Conservation (phyloP, 1,284 basidiomycete species). For the Pseudozyma thailandica region DNA sequence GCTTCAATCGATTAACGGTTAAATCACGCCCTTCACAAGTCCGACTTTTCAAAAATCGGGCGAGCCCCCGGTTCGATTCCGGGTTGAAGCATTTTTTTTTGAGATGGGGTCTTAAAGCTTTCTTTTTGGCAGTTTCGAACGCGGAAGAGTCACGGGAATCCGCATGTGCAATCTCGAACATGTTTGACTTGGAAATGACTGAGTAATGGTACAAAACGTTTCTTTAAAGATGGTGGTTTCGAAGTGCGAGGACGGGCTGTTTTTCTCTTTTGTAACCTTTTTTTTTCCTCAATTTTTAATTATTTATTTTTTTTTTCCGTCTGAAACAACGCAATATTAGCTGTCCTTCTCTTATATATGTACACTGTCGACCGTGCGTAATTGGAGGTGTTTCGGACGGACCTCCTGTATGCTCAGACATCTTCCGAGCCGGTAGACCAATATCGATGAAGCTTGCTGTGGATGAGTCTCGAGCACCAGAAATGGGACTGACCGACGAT, state of each 20-base stretch:
- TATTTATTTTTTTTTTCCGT: too few species aligned
- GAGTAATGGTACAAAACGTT: conserved; percentile 9
- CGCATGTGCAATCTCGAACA: conserved; percentile 11
- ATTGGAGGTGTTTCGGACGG: too few species aligned
- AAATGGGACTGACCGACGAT: too few species aligned
- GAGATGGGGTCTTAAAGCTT: background rate
- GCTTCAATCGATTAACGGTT: conserved; percentile 51
- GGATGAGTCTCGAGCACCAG: too few species aligned
- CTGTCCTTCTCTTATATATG: too few species aligned
- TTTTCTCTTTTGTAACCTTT: too few species aligned
- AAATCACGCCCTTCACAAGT: conserved; percentile 50
- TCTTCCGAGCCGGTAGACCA: too few species aligned
- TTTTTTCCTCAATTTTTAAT: background rate
- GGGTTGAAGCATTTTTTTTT: conserved; percentile 26
- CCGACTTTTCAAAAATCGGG: conserved; percentile 12
- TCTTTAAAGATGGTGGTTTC: conserved; percentile 19
- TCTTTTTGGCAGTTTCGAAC: background rate
- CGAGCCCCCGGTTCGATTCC: conserved; percentile 52
- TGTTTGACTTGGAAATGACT: conserved; percentile 11
- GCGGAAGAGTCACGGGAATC: conserved; percentile 3
- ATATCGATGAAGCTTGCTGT: too few species aligned
- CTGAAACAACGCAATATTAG: too few species aligned
- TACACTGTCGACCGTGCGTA: too few species aligned
- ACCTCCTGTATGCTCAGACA: too few species aligned
- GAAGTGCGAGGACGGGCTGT: too few species aligned